These are phyloP conservation scores for Mycena filopes DNA, from an alignment of 768 basidiomycete genomes.

Conservation along the genomic window DNA sequence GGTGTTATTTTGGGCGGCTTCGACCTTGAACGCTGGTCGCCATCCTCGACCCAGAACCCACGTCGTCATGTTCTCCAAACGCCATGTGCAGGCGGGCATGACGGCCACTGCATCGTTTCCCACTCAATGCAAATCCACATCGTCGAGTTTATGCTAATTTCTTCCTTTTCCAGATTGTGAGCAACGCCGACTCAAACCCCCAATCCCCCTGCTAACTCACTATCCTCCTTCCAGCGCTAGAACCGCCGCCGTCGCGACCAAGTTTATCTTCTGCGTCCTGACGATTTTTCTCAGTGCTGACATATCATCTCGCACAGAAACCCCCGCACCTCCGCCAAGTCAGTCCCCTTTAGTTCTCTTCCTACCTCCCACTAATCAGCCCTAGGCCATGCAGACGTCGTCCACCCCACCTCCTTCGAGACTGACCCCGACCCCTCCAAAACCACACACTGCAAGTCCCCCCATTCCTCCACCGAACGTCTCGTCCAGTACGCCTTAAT, in stretches of 20 bases:
- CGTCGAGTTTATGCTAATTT: no score
- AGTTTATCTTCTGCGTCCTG: neutral
- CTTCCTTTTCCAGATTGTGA: neutral
- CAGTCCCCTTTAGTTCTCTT: neutral
- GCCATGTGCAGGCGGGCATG: no score
- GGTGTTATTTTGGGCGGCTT: no score
- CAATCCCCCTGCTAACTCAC: neutral
- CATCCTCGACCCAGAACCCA: no score
- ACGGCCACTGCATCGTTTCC: no score
- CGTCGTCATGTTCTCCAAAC: no score
- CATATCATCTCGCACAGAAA: neutral
- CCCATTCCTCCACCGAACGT: slow-evolving; percentile 58
- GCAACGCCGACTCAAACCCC: neutral
- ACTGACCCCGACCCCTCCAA: slow-evolving; percentile 78
- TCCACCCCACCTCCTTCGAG: slow-evolving; percentile 67
- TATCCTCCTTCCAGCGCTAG: neutral
- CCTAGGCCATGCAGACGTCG: slow-evolving; percentile 27
- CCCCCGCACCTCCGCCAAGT: neutral
- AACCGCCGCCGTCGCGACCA: neutral
- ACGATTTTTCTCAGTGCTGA: neutral
- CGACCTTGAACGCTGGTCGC: no score
- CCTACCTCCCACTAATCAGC: neutral
- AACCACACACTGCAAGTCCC: slow-evolving; percentile 76
- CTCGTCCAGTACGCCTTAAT: slow-evolving; percentile 95
- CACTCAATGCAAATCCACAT: no score